Percentiles rank a stretch among this genome's conserved stretches.
These are phyloP conservation scores for Neltuma alba DNA, from an alignment of 306 rosid species.

Conservation along the genomic window DNA sequence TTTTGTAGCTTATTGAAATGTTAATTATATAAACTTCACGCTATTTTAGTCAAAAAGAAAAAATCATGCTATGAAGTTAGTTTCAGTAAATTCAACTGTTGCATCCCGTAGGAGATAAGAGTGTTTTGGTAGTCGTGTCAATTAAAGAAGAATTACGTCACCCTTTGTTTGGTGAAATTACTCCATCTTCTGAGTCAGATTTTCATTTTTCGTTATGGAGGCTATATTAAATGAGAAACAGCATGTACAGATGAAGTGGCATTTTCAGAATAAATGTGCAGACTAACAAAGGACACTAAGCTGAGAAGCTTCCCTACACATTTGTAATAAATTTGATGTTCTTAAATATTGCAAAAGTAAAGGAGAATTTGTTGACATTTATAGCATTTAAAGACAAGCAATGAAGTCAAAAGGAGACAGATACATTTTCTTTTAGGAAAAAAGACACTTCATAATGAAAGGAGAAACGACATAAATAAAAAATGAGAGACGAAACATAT, in stretches of 20 bases:
- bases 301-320: neutral
- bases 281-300: neutral
- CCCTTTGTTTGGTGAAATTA: neutral
- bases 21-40: neutral
- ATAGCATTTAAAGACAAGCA: neutral
- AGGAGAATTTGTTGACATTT: conserved; percentile 8
- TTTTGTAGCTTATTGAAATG: conserved; percentile 1
- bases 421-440: neutral
- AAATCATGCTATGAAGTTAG: neutral
- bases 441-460: neutral
- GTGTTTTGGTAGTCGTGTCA: neutral
- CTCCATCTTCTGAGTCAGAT: neutral
- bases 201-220: neutral
- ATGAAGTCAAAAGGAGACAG: neutral
- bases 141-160: neutral
- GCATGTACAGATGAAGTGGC: conserved; percentile 20
- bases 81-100: conserved; percentile 8
- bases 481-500: neutral
- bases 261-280: neutral
- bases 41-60: too few relatives aligned
- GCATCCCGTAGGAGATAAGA: conserved; percentile 12
- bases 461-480: neutral
- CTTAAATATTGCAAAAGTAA: neutral
- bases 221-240: conserved; percentile 7
- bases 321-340: conserved; percentile 11